Evolutionary conservation across 2,329 filamentous ascomycete genomes (phyloP).

Genomic region (Myriosclerotinia duriaeana): DNA sequence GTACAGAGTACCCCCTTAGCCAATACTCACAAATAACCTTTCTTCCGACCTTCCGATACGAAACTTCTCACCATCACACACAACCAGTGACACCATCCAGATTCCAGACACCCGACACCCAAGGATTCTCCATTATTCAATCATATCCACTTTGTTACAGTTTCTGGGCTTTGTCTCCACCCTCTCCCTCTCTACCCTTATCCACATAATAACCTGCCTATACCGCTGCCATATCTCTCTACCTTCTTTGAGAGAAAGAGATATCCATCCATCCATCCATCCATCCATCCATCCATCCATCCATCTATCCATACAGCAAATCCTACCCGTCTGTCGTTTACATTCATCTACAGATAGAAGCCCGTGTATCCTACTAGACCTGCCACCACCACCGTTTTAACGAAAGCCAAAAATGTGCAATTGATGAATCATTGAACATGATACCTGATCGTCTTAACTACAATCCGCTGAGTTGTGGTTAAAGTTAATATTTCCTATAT

Average conservation of each 20-base stretch:
- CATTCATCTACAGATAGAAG: background rate
- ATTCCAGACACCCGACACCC: background rate
- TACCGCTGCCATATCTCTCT: background rate
- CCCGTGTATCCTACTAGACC: background rate
- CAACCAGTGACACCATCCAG: no score
- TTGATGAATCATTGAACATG: constrained; percentile 16
- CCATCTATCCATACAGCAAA: no score
- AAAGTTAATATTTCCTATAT: background rate
- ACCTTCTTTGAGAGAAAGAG: background rate
- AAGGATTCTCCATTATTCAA: constrained; percentile 18
- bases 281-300: no score
- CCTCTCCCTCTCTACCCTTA: background rate
- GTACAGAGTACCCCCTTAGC: no score
- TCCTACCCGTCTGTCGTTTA: background rate
- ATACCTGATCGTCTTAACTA: constrained; percentile 7
- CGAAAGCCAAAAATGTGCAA: constrained; percentile 1
- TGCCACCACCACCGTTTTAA: background rate
- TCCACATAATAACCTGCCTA: background rate
- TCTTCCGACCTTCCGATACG: no score
- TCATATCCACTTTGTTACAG: constrained; percentile 7
- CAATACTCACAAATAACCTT: no score
- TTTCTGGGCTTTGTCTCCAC: constrained; percentile 9
- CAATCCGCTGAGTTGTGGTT: constrained; percentile 18
- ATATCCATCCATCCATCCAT: background rate
- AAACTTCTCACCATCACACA: no score